These are phyloP conservation scores for Metschnikowia arizonensis DNA, from an alignment of 805 yeast species.

Conservation along the genomic window DNA sequence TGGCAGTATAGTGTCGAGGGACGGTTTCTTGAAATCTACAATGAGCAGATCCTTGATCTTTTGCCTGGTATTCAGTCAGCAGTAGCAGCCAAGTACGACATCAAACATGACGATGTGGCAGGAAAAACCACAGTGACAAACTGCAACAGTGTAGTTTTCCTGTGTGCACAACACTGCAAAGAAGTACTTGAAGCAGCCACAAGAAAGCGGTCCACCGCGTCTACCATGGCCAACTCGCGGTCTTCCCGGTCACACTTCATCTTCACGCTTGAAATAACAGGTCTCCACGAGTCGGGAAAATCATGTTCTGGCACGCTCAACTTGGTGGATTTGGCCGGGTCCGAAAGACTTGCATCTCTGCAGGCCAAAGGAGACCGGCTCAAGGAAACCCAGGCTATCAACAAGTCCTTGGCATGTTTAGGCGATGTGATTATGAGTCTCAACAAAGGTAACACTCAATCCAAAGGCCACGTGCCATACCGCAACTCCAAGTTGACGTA, in stretches of 20 bases:
- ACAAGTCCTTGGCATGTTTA: constrained; percentile 78
- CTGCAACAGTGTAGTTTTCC: constrained; percentile 46
- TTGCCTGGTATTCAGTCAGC: constrained; percentile 29
- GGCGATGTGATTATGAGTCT: constrained; percentile 86
- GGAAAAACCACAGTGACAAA: constrained; percentile 61
- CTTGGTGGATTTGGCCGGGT: constrained; percentile 89
- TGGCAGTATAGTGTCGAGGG: constrained; percentile 65
- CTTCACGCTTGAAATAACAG: constrained; percentile 59
- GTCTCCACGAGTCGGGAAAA: constrained; percentile 47
- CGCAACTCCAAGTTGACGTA: constrained; percentile 76
- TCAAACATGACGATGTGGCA: constrained; percentile 58
- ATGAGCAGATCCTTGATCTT: constrained; percentile 74
- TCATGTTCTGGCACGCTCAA: constrained; percentile 48
- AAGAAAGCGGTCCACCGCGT: constrained; percentile 67
- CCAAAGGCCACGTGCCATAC: constrained; percentile 53
- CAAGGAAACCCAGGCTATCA: constrained; percentile 84
- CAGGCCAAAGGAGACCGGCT: constrained; percentile 77
- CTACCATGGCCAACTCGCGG: constrained; percentile 73
- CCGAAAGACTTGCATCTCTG: constrained; percentile 75
- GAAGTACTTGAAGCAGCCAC: constrained; percentile 51
- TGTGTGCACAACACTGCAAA: constrained; percentile 46
- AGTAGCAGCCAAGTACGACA: constrained; percentile 49
- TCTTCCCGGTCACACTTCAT: constrained; percentile 93
- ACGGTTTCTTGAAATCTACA: constrained; percentile 85
- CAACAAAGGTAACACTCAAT: constrained; percentile 35